These are phyloP conservation scores for Luvunga scandens DNA, from an alignment of 345 rosid species.

Conservation along the genomic window DNA sequence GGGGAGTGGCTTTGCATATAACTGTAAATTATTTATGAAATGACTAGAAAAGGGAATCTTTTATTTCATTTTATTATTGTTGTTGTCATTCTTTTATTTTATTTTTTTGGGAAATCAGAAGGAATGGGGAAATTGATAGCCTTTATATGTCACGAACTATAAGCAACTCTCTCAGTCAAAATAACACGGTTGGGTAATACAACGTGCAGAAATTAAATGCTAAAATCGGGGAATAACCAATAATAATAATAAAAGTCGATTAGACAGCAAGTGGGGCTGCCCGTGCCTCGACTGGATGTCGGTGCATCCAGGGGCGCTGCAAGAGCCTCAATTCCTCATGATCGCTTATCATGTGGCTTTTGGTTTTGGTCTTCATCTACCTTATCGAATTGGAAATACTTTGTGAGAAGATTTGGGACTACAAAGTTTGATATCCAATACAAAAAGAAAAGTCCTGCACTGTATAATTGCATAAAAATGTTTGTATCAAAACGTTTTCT, in stretches of 20 bases:
- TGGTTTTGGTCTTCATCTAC: constrained; percentile 13
- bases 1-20: constrained; percentile 20
- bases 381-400: constrained; percentile 22
- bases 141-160: background rate
- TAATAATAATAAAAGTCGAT: no score
- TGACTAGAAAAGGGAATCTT: background rate
- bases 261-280: background rate
- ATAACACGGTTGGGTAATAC: no score
- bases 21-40: constrained; percentile 31
- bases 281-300: background rate
- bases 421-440: constrained; percentile 38
- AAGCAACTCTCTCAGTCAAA: no score
- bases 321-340: background rate
- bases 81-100: no score
- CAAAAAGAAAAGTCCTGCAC: constrained; percentile 34
- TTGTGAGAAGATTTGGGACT: constrained; percentile 34
- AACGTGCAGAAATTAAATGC: background rate
- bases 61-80: no score
- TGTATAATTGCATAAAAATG: constrained; percentile 1
- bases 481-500: no score
- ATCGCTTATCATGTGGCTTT: background rate
- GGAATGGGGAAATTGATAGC: background rate
- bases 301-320: background rate
- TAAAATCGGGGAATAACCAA: background rate
- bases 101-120: background rate